Base-by-base conservation (phyloP, 768 basidiomycete species). In the Amanita rubescens region DNA sequence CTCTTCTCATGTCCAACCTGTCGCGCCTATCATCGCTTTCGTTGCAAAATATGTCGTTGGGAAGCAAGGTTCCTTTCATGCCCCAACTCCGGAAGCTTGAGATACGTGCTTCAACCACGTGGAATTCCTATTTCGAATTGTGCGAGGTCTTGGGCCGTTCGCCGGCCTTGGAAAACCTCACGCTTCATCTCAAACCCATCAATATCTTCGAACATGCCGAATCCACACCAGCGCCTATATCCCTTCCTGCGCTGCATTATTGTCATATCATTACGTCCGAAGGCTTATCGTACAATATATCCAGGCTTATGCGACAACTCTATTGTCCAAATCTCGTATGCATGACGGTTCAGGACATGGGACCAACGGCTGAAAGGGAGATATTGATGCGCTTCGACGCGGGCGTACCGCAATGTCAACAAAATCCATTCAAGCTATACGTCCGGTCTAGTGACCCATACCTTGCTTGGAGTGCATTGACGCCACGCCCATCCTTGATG, bases 201-300 rank as follows among this genome's bases (percentile, higher is more conserved):
- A 50, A 54, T 7, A 59, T 65, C 9, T 49, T 67, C 7, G 38
- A 57, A 12, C 57, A 65, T 43, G 14, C 20, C 22, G 15, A 15
- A 39, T n/a, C 33, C 17, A 4, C 17, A 14, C 14, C 12, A n/a
- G 43, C 67, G 30, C 61, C 61, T 9, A 58, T 69, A 27, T 43
- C 55, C 15, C 62, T 70, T 3, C 67, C 69, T 14, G 58, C 60
- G 3, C 53, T 70, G 37, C 61, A 59, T 19, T 37, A 25, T 9
- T 56, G 67, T 17, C 55, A 60, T 12, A 53, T 69, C 6, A 59
- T 63, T 48, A 67, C 68, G 9, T 67, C 69, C 2, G 67, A 69
- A 59, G 64, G 69, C 64, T 58, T 69, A 12, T 58, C 68, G 17
- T 35, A 42, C n/a, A 55, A 59, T 25, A 58, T 68, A 12, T 57